Evolutionary conservation across 352 stramenopile species (phyloP).

Genomic region (Globisporangium cederbergense): DNA sequence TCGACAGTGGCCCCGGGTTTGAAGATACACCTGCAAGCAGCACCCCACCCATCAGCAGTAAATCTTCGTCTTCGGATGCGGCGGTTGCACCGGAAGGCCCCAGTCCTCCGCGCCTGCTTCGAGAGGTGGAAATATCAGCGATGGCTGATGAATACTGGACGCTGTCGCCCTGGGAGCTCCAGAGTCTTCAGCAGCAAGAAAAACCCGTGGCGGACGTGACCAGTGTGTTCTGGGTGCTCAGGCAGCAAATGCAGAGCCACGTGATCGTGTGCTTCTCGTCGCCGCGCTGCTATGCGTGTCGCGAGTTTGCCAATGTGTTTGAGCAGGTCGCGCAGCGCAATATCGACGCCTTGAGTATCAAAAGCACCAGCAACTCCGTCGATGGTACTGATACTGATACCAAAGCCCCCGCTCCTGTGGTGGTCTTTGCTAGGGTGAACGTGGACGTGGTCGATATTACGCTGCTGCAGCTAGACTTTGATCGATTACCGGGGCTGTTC

Average conservation of each 20-base stretch:
- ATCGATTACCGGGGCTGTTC: slow-evolving; percentile 10
- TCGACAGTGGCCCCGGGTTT: background rate
- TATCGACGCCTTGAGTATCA: background rate
- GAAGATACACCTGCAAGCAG: background rate
- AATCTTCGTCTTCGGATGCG: background rate
- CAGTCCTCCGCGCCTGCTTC: slow-evolving; percentile 2
- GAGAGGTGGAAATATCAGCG: background rate
- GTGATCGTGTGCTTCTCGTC: slow-evolving; percentile 22
- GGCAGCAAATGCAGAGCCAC: background rate
- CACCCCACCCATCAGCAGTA: background rate
- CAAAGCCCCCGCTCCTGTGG: background rate
- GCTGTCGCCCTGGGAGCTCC: slow-evolving; percentile 14
- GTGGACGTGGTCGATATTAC: slow-evolving; percentile 21
- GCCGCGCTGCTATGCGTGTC: slow-evolving; percentile 20
- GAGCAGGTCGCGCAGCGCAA: slow-evolving; percentile 11
- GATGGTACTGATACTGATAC: background rate
- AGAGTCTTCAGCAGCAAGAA: background rate
- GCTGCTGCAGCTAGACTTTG: slow-evolving; percentile 3
- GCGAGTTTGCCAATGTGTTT: slow-evolving; percentile 16
- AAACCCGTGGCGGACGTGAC: background rate
- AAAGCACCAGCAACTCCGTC: background rate
- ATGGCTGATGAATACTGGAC: background rate
- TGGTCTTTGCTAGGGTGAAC: slow-evolving; percentile 17
- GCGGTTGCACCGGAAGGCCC: background rate
- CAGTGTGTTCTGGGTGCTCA: background rate